Conservation (phyloP, 2,329 filamentous ascomycete genomes). For the Nannizziopsis barbatae region DNA sequence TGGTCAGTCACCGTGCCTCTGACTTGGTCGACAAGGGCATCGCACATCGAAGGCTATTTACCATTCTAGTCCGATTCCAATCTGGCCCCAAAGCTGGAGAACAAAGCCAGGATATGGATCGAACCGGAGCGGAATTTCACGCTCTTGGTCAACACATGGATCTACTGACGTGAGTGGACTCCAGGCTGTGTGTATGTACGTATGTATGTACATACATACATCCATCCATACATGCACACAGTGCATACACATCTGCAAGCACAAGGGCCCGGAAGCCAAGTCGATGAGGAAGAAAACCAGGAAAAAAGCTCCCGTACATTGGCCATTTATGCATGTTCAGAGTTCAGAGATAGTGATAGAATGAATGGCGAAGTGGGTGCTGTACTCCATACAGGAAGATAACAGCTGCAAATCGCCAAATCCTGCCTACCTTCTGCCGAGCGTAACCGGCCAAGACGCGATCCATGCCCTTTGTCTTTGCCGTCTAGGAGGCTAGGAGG, state of each 20-base stretch:
- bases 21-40: background rate
- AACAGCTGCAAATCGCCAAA: slow-evolving; percentile 1
- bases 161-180: too few relatives aligned
- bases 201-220: too few relatives aligned
- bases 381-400: background rate
- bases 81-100: too few relatives aligned
- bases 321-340: background rate
- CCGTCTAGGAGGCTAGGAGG: background rate
- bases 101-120: too few relatives aligned
- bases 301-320: background rate
- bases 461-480: background rate
- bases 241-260: too few relatives aligned
- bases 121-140: too few relatives aligned
- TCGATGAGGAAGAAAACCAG: background rate
- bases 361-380: background rate
- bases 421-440: slow-evolving; percentile 1
- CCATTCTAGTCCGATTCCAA: too few relatives aligned
- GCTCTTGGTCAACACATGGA: too few relatives aligned
- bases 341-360: background rate
- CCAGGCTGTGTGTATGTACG: too few relatives aligned
- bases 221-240: too few relatives aligned
- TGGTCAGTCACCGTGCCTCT: too few relatives aligned
- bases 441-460: background rate
- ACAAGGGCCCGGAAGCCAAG: background rate
- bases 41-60: background rate